A percentile compares a stretch with the other conserved stretches of the same genome.
These are phyloP conservation scores for Fistulinella prunicolor DNA, from an alignment of 768 basidiomycete genomes.

Conservation along the genomic window DNA sequence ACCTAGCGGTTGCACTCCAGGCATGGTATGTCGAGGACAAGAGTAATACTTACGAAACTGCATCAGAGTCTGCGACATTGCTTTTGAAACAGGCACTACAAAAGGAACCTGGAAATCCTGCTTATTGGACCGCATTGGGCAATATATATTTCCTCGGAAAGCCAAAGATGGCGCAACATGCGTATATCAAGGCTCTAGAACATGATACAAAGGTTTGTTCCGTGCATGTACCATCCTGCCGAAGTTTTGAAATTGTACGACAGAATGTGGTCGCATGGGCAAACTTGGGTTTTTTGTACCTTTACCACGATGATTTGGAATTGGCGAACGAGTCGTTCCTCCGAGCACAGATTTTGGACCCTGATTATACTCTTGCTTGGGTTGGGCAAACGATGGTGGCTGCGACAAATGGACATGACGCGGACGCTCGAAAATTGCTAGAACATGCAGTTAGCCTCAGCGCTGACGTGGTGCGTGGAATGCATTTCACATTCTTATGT, in stretches of 20 bases:
- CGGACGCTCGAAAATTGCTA: constrained; percentile 65
- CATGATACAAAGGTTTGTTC: constrained; percentile 71
- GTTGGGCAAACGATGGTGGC: constrained; percentile 83
- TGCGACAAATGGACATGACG: constrained; percentile 50
- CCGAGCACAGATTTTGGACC: constrained; percentile 87
- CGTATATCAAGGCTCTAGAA: constrained; percentile 86
- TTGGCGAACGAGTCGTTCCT: constrained; percentile 84
- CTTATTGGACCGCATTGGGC: constrained; percentile 83
- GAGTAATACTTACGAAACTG: constrained; percentile 15
- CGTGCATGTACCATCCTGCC: background rate
- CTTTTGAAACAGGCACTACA: constrained; percentile 71
- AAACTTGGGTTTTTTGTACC: constrained; percentile 84
- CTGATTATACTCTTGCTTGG: constrained; percentile 88
- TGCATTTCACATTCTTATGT: background rate
- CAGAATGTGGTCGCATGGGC: constrained; percentile 81
- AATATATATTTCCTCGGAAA: constrained; percentile 64
- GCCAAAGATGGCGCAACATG: constrained; percentile 81
- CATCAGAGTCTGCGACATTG: constrained; percentile 43
- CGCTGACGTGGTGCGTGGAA: constrained; percentile 48
- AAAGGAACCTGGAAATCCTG: constrained; percentile 65
- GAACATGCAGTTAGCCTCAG: constrained; percentile 68
- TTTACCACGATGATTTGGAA: constrained; percentile 73
- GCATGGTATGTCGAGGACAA: constrained; percentile 40
- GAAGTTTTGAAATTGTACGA: background rate
- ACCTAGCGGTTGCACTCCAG: constrained; percentile 65